Base-by-base conservation (phyloP, 345 rosid genomes). In the Eucalyptus marginata region DNA sequence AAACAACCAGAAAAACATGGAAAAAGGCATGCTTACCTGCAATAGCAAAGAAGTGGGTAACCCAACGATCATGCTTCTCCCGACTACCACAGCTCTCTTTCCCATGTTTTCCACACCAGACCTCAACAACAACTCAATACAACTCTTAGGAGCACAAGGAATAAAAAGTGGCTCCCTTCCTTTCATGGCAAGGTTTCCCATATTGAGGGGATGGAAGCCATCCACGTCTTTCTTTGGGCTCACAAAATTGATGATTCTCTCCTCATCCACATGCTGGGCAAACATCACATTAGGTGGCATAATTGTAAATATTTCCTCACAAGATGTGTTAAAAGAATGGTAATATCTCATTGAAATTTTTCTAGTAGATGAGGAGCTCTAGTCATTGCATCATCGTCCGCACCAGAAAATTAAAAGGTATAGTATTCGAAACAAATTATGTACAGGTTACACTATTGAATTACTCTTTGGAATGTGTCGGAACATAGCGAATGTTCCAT, bases 201-300 rank as follows among this genome's bases (percentile, higher is more conserved):
- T 86, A 52, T 92, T 89, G 71, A 90, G 85, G 76, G 93, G 93
- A 87, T 92, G 92, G 86, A 92, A 92, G 54, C 93, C 92, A 87
- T 92, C 93, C 58, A 90, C 92, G 13, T 92, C 93, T 86, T 92
- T 92, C 36, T 36, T 36, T 36, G 36, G 36, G 36, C 36, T 36
- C 80, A 90, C 87, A 7, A 87, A 49, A 52, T 86, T 88, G 8
- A 88, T 14, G 64, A 90, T 88, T 76, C 87, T 90, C 56, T 92
- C 91, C 90, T 90, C 90, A 44, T 92, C 89, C 89, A 90, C 56
- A 76, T 90, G 92, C 90, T 89, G 86, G 44, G 33, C 11, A 62
- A 88, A 87, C 24, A 83, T 66, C n/a, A 62, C 27, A 54, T 59
- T 59, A 59, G 66, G 31, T 27, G 31, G 15, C 14, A 59, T 5